Conservation (phyloP, 192 early-diverging fungal species). For the Geranomyces michiganensis region DNA sequence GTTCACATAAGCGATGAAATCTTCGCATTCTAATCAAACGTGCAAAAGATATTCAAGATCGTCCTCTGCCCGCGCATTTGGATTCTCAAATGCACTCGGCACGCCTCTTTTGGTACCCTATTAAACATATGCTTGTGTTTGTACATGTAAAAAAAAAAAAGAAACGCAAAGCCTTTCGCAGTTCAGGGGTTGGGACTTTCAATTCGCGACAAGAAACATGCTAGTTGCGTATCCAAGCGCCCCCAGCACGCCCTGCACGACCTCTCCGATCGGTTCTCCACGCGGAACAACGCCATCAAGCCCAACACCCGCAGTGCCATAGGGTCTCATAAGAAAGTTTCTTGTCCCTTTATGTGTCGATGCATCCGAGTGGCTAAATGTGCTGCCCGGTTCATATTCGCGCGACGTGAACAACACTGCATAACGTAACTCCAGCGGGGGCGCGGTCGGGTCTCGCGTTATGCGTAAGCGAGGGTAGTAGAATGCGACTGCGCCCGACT, state of each 20-base stretch:
- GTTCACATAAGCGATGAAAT: too few species aligned
- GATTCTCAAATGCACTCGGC: too few species aligned
- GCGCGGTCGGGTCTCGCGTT: neutral
- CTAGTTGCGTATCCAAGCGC: constrained; percentile 48
- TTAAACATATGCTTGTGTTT: too few species aligned
- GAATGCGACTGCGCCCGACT: constrained; percentile 29
- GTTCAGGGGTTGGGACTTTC: too few species aligned
- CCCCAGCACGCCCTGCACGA: constrained; percentile 38
- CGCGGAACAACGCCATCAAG: constrained; percentile 35
- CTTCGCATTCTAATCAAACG: too few species aligned
- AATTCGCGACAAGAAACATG: constrained; percentile 1
- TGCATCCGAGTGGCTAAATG: constrained; percentile 42
- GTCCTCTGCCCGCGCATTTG: too few species aligned
- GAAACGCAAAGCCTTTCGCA: too few species aligned
- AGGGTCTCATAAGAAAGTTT: constrained; percentile 44
- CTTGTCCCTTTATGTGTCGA: constrained; percentile 27
- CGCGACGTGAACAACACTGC: constrained; percentile 41
- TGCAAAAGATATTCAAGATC: too few species aligned
- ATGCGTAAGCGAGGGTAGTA: constrained; percentile 27
- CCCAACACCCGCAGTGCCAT: constrained; percentile 33
- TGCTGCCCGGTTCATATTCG: constrained; percentile 29
- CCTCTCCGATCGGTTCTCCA: constrained; percentile 33
- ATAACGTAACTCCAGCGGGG: constrained; percentile 18
- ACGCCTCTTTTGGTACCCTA: too few species aligned
- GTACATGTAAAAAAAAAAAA: too few species aligned